Conservation (phyloP, 805 yeast species). For the Metahyphopichia silvanorum region DNA sequence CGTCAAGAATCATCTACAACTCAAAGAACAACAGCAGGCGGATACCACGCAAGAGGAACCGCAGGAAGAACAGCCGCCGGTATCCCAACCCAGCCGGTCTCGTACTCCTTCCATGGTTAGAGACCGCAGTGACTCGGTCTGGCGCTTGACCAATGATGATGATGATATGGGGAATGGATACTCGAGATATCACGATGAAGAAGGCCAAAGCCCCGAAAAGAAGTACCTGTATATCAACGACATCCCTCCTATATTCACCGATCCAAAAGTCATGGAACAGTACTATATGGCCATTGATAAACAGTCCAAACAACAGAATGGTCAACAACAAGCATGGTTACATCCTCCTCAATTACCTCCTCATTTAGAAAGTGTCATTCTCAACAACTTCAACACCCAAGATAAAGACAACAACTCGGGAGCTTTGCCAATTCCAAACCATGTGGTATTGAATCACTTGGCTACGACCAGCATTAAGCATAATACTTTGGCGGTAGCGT, state of each 20-base stretch:
- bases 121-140: slow-evolving; percentile 52
- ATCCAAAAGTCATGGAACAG: slow-evolving; percentile 84
- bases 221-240: slow-evolving; percentile 52
- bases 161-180: slow-evolving; percentile 85
- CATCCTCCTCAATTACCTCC: slow-evolving; percentile 98
- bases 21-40: slow-evolving; percentile 14
- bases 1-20: slow-evolving; percentile 26
- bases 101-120: slow-evolving; percentile 15
- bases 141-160: slow-evolving; percentile 62
- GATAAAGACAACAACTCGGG: slow-evolving; percentile 81
- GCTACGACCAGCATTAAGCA: slow-evolving; percentile 96
- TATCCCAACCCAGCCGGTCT: slow-evolving; percentile 18
- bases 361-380: slow-evolving; percentile 88
- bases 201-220: slow-evolving; percentile 17
- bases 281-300: slow-evolving; percentile 75
- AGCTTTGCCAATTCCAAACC: slow-evolving; percentile 90
- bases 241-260: slow-evolving; percentile 81
- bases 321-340: slow-evolving; percentile 61
- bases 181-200: slow-evolving; percentile 69
- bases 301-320: slow-evolving; percentile 53
- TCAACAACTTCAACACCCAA: slow-evolving; percentile 60
- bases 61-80: slow-evolving; percentile 7
- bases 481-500: slow-evolving; percentile 89
- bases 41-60: slow-evolving; percentile 7
- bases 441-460: slow-evolving; percentile 87